Base-by-base conservation (phyloP, 352 stramenopile species). In the Plasmopara halstedii region DNA sequence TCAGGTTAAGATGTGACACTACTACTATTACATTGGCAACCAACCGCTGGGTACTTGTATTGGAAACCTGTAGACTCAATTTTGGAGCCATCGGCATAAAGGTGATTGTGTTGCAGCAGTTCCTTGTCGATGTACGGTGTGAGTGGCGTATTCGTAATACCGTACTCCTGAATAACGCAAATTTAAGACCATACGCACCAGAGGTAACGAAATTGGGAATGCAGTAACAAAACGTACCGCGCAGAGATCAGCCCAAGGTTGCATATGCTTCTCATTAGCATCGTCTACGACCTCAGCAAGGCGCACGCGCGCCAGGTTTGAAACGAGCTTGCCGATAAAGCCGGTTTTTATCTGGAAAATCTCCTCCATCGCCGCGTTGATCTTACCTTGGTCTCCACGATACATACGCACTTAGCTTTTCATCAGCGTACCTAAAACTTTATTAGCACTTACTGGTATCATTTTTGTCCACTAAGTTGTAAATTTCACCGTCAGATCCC, bases 241-340 rank as follows among this genome's bases (percentile, higher is more conserved):
- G 43, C 82, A 94, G 18, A 94, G 64, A 53, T 94, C 79, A 13
- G 79, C 83, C 82, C 82, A 94, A 1, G 82, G 82, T 52, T 85
- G 73, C 77, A 94, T 88, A 57, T 94, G 82, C 67, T 94, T 94
- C 41, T 94, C 82, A 44, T 94, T 94, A n/a, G 80, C 80, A 51
- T 91, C 78, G 52, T 94, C 68, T n/a, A 90, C 82, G 36, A 91
- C 78, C 39, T 90, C 78, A 27, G 71, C 62, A 6, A 94, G 66
- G 6, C 76, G 75, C 35, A 94, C 61, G 15, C 75, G 71, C 4
- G 82, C 82, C 17, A 94, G 53, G 46, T 91, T 91, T 5, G 82
- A 94, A 27, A 94, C 59, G 19, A 94, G 62, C 46, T 90, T 89
- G 47, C 82, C 82, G 18, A 89, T 83, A 49, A 94, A 94, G 32